phyloP scores from a whole-genome alignment of 352 stramenopile genomes.

The Phytophthora pisi region DNA sequence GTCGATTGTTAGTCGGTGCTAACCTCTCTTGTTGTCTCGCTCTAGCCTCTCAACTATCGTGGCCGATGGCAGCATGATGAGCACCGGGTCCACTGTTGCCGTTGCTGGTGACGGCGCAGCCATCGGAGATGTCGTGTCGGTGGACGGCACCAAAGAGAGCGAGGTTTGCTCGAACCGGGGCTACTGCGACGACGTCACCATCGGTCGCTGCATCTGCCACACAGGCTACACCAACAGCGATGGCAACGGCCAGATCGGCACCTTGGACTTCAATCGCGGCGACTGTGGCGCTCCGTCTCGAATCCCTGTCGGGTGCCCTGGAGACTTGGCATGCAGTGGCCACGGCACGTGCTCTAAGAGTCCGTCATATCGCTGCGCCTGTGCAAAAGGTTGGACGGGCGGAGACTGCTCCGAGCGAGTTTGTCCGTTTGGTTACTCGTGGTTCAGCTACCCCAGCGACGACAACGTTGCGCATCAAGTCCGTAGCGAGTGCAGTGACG shows the following conservation, averaged over 20 bases:
- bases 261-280: slow-evolving; percentile 54
- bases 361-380: slow-evolving; percentile 66
- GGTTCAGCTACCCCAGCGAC: slow-evolving; percentile 68
- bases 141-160: slow-evolving; percentile 74
- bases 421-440: slow-evolving; percentile 58
- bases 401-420: slow-evolving; percentile 80
- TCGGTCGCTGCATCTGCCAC: slow-evolving; percentile 69
- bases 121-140: slow-evolving; percentile 28
- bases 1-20: not conserved
- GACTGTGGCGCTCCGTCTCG: slow-evolving; percentile 65
- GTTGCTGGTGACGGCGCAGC: slow-evolving; percentile 27
- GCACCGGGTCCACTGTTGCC: slow-evolving; percentile 40
- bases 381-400: slow-evolving; percentile 71
- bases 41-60: slow-evolving; percentile 64
- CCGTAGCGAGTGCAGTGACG: slow-evolving; percentile 64
- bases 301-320: slow-evolving; percentile 67
- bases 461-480: slow-evolving; percentile 62
- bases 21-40: slow-evolving; percentile 4
- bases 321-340: slow-evolving; percentile 74
- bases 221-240: slow-evolving; percentile 74
- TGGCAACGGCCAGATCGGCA: slow-evolving; percentile 56
- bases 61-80: slow-evolving; percentile 40
- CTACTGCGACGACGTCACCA: slow-evolving; percentile 56
- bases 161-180: slow-evolving; percentile 71
- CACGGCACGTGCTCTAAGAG: slow-evolving; percentile 74